phyloP scores from a whole-genome alignment of 139 green algal genomes.

The Bryopsis sp. region DNA sequence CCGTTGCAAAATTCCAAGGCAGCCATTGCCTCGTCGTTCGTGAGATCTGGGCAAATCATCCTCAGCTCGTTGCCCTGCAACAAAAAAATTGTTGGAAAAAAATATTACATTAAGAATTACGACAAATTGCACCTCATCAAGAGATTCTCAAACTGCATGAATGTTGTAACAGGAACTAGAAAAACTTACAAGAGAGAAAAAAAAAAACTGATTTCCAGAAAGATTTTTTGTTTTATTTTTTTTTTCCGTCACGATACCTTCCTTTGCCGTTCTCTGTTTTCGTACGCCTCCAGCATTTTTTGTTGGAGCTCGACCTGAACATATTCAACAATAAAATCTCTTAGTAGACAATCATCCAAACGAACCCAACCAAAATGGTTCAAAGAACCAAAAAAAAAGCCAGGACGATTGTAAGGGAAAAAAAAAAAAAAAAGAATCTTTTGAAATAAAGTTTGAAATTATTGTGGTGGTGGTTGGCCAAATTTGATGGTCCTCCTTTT shows the following conservation, averaged over 20 bases:
- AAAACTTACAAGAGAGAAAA: too few relatives aligned
- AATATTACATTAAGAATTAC: neutral
- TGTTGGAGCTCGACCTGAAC: slow-evolving; percentile 56
- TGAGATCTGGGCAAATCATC: slow-evolving; percentile 50
- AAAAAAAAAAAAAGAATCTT: neutral
- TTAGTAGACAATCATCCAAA: neutral
- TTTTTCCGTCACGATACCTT: too few relatives aligned
- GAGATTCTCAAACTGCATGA: too few relatives aligned
- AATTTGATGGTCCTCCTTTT: neutral
- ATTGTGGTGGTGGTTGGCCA: neutral
- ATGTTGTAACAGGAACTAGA: too few relatives aligned
- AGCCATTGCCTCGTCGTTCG: slow-evolving; percentile 35
- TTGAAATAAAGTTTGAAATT: neutral
- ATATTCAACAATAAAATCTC: neutral
- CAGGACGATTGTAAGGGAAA: neutral
- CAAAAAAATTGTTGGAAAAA: neutral
- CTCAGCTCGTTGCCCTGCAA: slow-evolving; percentile 48
- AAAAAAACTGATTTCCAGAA: too few relatives aligned
- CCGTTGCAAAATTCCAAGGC: slow-evolving; percentile 55
- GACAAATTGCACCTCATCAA: too few relatives aligned
- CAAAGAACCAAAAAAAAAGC: neutral
- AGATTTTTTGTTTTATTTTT: too few relatives aligned
- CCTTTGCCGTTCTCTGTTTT: slow-evolving; percentile 45
- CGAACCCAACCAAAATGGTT: neutral
- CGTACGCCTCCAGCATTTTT: slow-evolving; percentile 61